Conservation (phyloP, 495 filamentous ascomycete genomes). For the Friedmanniomyces endolithicus region DNA sequence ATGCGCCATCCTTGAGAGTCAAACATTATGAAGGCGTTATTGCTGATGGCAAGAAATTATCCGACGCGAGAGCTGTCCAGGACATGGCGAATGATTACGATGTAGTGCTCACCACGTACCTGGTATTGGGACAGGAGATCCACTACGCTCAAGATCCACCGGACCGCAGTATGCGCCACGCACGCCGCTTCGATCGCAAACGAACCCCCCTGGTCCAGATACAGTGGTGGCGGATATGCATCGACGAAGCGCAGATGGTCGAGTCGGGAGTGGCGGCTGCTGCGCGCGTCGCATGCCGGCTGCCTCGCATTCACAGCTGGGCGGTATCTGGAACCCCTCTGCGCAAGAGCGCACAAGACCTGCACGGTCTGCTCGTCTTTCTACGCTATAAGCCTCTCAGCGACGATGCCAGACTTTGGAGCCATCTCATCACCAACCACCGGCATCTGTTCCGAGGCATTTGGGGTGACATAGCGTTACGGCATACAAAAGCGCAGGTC, state of each 20-base stretch:
- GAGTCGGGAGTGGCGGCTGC: constrained; percentile 77
- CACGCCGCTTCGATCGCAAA: constrained; percentile 51
- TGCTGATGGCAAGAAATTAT: constrained; percentile 21
- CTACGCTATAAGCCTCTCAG: constrained; percentile 66
- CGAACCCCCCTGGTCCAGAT: constrained; percentile 67
- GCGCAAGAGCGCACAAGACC: constrained; percentile 60
- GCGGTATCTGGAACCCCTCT: constrained; percentile 87
- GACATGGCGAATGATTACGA: constrained; percentile 44
- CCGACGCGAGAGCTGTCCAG: constrained; percentile 37
- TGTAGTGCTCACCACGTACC: constrained; percentile 80
- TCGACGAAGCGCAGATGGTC: constrained; percentile 95
- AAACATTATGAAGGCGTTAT: constrained; percentile 33
- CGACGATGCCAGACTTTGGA: constrained; percentile 51
- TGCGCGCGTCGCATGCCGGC: constrained; percentile 61
- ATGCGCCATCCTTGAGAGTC: constrained; percentile 49
- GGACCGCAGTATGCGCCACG: constrained; percentile 50
- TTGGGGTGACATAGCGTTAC: constrained; percentile 56
- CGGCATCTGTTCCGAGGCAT: constrained; percentile 50
- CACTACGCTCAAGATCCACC: constrained; percentile 58
- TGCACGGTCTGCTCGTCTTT: constrained; percentile 62
- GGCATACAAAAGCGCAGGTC: constrained; percentile 74
- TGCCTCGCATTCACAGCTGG: constrained; percentile 81
- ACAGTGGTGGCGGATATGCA: constrained; percentile 82
- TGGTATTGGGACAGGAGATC: constrained; percentile 62
- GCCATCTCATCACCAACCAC: constrained; percentile 45